These are phyloP conservation scores for Rhizoclosmatium globosum DNA, from an alignment of 192 early-diverging fungal genomes.

Conservation along the genomic window DNA sequence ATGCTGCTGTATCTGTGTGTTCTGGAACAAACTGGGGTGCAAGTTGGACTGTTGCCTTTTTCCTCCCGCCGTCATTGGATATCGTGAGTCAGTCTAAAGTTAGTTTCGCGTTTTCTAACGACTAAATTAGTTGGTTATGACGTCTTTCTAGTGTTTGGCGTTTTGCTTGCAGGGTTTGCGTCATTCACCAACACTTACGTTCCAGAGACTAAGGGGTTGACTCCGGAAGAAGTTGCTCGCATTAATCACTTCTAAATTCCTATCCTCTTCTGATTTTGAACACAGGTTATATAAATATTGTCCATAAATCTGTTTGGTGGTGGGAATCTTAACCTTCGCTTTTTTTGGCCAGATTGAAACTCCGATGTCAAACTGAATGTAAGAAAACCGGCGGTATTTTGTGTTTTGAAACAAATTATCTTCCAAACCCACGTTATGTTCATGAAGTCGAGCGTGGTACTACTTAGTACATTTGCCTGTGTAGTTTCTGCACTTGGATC, in stretches of 20 bases:
- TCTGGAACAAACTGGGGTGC: constrained; percentile 79
- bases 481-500: too few species aligned
- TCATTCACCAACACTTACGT: constrained; percentile 75
- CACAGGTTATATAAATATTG: too few species aligned
- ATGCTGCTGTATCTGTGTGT: constrained; percentile 73
- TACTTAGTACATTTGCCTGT: too few species aligned
- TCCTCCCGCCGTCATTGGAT: constrained; percentile 62
- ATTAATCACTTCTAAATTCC: constrained; percentile 19
- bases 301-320: too few species aligned
- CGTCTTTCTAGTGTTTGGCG: constrained; percentile 74
- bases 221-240: constrained; percentile 71
- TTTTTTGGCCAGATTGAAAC: too few species aligned
- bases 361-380: too few species aligned
- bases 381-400: too few species aligned
- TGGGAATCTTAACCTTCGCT: too few species aligned
- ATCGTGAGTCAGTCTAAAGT: constrained; percentile 41
- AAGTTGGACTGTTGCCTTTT: constrained; percentile 68
- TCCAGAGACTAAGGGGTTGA: constrained; percentile 82
- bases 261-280: not conserved
- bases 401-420: too few species aligned
- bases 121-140: constrained; percentile 51
- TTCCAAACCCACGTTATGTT: too few species aligned
- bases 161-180: constrained; percentile 68
- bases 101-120: not conserved
- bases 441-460: too few species aligned